These are phyloP conservation scores for Ustilago trichophora DNA, from an alignment of 1,284 basidiomycete species.

Conservation along the genomic window DNA sequence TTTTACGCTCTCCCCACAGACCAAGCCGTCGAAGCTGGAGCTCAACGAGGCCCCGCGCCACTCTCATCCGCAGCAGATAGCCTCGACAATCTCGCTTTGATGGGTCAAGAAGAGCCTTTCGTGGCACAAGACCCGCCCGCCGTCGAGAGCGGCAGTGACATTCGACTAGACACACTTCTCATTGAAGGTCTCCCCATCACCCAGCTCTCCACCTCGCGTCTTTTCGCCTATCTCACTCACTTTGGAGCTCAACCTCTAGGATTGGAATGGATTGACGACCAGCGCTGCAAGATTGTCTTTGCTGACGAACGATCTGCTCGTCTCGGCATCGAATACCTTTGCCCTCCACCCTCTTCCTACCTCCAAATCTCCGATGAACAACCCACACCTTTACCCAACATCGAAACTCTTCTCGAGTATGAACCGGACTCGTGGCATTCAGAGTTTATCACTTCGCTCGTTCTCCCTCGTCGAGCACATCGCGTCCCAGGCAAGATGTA, in stretches of 20 bases:
- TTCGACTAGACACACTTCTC: conserved; percentile 57
- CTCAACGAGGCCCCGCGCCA: conserved; percentile 37
- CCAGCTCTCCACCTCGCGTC: conserved; percentile 63
- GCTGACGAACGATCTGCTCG: conserved; percentile 46
- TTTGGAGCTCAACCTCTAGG: conserved; percentile 61
- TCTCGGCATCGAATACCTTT: conserved; percentile 52
- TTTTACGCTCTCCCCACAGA: conserved; percentile 54
- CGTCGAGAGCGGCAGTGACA: conserved; percentile 46
- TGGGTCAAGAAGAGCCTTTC: conserved; percentile 16
- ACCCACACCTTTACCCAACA: conserved; percentile 25
- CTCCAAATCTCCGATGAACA: conserved; percentile 4
- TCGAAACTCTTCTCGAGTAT: conserved; percentile 28
- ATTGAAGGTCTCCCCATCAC: conserved; percentile 62
- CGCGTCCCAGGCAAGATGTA: conserved; percentile 57
- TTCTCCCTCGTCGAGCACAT: conserved; percentile 47
- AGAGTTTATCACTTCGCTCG: conserved; percentile 39
- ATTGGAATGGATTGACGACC: conserved; percentile 64
- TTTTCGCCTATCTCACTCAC: conserved; percentile 62
- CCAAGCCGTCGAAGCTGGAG: conserved; percentile 49
- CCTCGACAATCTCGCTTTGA: conserved; percentile 22
- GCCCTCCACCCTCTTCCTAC: conserved; percentile 15
- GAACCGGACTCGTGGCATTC: conserved; percentile 37
- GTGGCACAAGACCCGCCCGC: conserved; percentile 32
- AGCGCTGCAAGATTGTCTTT: conserved; percentile 61
- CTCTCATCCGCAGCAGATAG: conserved; percentile 7